Conservation (phyloP, 176 grass and related monocot species). For the Zea luxurians region DNA sequence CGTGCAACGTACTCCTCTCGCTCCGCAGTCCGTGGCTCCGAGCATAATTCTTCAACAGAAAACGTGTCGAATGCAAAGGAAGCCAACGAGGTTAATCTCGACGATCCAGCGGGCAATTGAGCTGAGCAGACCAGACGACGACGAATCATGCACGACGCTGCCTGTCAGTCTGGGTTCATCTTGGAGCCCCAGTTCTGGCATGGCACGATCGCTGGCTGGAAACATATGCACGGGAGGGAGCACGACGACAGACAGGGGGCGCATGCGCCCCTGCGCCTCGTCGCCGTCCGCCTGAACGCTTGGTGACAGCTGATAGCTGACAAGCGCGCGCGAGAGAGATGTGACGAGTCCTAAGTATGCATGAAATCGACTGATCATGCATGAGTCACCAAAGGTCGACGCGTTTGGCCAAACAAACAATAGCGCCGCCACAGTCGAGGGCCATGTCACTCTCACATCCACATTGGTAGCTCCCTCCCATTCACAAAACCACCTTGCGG, state of each 20-base stretch:
- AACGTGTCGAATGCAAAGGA: not conserved
- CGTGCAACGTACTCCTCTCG: not conserved
- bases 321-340: constrained; percentile 9
- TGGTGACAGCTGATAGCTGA: not conserved
- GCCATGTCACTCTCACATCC: constrained; percentile 26
- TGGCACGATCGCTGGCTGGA: constrained; percentile 13
- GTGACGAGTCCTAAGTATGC: constrained; percentile 35
- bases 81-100: not conserved
- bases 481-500: not conserved
- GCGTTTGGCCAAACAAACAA: not conserved
- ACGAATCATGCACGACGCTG: not conserved
- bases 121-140: not conserved
- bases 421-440: not conserved
- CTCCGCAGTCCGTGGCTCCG: not conserved
- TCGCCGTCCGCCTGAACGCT: not conserved
- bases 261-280: constrained; percentile 13
- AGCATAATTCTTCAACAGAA: not conserved
- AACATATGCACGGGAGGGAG: constrained; percentile 26
- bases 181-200: not conserved
- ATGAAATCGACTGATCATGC: constrained; percentile 28
- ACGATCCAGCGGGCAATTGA: not conserved
- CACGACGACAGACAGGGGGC: not conserved
- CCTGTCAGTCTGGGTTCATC: too few species aligned
- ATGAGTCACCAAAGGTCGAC: not conserved
- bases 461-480: not conserved